Evolutionary conservation across 2,329 filamentous ascomycete species (phyloP), one percentile per base, ranked within the genome.

Genomic region (Sarocladium brachiariae): DNA sequence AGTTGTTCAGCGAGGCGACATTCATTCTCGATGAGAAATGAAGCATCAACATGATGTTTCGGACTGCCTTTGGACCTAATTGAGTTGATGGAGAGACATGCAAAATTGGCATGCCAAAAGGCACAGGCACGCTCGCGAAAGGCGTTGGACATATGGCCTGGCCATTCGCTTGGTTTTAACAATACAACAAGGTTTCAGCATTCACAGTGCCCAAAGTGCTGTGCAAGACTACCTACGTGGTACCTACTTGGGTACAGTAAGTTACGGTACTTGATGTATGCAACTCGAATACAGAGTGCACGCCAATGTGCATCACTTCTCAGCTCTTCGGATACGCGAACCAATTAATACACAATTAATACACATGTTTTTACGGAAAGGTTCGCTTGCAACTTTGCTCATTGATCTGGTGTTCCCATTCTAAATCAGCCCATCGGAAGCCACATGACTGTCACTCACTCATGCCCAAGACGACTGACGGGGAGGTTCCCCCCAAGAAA

Each of bases 1-100:
- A 71, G 43, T 70, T 95, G 50, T 95, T 95, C 70, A 82, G 80
- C 52, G 93, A 99, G 72, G 90, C 93, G 2, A 96, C 91, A n/a
- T 99, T 97, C 73, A 95, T 99, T 70, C 90, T 86, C 49, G 85
- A 73, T 55, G 69, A 65, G 59, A 58, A 47, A 4, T 47, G 16
- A 21, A 18, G 27, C 21, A 21, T 14, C 16, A 23, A n/a, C 24
- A 31, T 4, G n/a, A 11, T 13, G 19, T 27, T 31, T 30, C 19
- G 11, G 27, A 14, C 18, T 33, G 43, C 25, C 31, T 47, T 47
- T 24, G 43, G 43, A 47, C 24, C 5, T 47, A 47, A 47, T 47
- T 13, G 33, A 24, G 4, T 31, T 47, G 33, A 47, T 47, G 43
- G 27, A 33, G 25, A 21, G 9, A 33, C 21, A 33, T 23, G 30